phyloP scores from a whole-genome alignment of 257 asterid genomes.

The Solanum bulbocastanum region DNA sequence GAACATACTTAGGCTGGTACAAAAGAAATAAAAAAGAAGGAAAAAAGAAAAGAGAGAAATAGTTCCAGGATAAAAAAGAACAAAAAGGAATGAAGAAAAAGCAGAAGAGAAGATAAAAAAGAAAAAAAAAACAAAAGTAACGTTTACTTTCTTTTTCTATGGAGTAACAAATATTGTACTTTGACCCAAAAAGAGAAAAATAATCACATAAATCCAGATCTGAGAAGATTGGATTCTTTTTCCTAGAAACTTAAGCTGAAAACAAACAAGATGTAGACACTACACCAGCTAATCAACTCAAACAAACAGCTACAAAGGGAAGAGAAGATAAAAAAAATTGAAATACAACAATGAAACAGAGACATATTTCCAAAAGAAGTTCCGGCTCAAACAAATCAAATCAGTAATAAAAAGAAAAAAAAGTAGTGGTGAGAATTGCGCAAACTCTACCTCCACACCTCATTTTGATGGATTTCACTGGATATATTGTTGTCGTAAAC shows the following conservation, averaged over 20 bases:
- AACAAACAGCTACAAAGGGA: not conserved
- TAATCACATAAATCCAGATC: conserved; percentile 32
- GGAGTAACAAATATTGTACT: not conserved
- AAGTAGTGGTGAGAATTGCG: not conserved
- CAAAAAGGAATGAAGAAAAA: not conserved
- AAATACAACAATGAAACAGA: not conserved
- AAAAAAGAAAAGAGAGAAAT: not conserved
- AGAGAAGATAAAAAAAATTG: not conserved
- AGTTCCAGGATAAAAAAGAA: conserved; percentile 11
- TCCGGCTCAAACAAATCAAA: not conserved
- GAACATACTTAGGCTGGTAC: not conserved
- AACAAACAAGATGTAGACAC: conserved; percentile 3
- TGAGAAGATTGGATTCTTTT: conserved; percentile 28
- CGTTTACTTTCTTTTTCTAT: conserved; percentile 17
- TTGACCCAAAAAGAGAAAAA: not conserved
- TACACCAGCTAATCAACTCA: not conserved
- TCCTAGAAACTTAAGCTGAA: conserved; percentile 3
- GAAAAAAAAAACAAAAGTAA: conserved; percentile 24
- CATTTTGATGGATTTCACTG: not conserved
- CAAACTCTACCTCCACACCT: not conserved
- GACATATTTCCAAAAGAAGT: not conserved
- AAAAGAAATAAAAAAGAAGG: too few relatives aligned
- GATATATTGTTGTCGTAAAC: not conserved
- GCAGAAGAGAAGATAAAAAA: not conserved
- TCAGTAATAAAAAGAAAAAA: not conserved